Evolutionary conservation across 768 basidiomycete genomes (phyloP).

Genomic region (Tremella fuciformis): DNA sequence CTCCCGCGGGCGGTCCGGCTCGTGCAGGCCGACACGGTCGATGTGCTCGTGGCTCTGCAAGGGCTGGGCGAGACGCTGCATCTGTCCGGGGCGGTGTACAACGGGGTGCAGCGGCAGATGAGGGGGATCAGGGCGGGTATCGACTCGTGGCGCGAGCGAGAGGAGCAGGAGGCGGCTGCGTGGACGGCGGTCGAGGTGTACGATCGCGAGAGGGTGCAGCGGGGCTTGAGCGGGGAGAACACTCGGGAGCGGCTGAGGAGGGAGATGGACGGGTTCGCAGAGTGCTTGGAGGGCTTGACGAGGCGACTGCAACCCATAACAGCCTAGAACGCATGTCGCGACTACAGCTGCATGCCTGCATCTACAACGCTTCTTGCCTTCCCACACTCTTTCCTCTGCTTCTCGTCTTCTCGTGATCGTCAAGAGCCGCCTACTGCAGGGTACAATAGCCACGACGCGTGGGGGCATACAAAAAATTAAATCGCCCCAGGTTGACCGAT

Average conservation of each 20-base stretch:
- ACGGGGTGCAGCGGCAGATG: constrained; percentile 1
- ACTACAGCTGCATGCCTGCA: no score
- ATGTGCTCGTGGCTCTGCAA: background rate
- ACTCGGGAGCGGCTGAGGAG: background rate
- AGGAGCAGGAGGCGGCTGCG: constrained; percentile 4
- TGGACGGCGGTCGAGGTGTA: constrained; percentile 1
- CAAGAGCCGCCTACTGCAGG: no score
- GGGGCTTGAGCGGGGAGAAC: background rate
- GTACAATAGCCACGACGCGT: no score
- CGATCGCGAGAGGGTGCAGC: constrained; percentile 9
- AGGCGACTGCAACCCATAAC: background rate
- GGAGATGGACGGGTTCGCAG: constrained; percentile 12
- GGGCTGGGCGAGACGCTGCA: background rate
- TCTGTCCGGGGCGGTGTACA: background rate
- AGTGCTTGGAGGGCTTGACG: background rate
- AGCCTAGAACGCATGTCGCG: no score
- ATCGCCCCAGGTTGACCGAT: no score
- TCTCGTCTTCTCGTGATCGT: no score
- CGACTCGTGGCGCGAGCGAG: constrained; percentile 17
- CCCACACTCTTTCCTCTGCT: no score
- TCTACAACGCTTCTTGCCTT: no score
- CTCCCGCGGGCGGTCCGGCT: background rate
- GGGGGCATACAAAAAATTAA: no score
- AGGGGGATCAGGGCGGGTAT: constrained; percentile 18
- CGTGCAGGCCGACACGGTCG: background rate